Evolutionary conservation across 2,329 filamentous ascomycete species (phyloP), one percentile per base, ranked within the genome.

Genomic region (Chrysosporium queenslandicum): DNA sequence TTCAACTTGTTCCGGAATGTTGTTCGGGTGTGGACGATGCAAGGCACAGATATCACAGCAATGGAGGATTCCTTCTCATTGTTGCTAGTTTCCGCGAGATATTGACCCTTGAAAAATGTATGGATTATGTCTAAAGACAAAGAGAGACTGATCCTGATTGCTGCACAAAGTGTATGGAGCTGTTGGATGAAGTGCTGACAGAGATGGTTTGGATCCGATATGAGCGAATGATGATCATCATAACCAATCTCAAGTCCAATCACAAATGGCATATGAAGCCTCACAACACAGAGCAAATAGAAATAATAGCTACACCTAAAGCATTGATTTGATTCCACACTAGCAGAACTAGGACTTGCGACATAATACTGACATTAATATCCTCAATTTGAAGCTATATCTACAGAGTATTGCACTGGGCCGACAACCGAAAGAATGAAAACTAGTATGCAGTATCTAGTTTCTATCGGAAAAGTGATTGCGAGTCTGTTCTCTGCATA

Each of bases 1-100:
- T 46, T 23, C 47, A 53, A 27, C n/a, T 45, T 46, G 51, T 39
- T 30, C 46, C 12, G 37, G 25, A 18, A 45, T 11, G 29, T 34
- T 12, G 41, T 11, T 41, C 3, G 23, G 6, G 18, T n/a, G 11
- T 11, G n/a, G n/a, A n/a, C n/a, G n/a, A n/a, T n/a, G n/a, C 39
- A 37, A 20, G 39, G n/a, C 37, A 27, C 29, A 43, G 37, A 3
- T 43, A 36, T 51, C 49, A 51, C 40, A 29, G 41, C 30, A 30
- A 21, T 20, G 21, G 40, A 23, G 37, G 37, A 20, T 29, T 23
- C 25, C 39, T 37, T 43, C 21, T 51, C 49, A 51, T 51, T 29
- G 18, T 45, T 39, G 20, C n/a, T n/a, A n/a, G 34, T 25, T 32
- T 8, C 5, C n/a, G n/a, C 12, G 16, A 2, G 7, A 18, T 18